Conservation (phyloP, 768 basidiomycete genomes). For the Rhodosporidiobolus sp. region DNA sequence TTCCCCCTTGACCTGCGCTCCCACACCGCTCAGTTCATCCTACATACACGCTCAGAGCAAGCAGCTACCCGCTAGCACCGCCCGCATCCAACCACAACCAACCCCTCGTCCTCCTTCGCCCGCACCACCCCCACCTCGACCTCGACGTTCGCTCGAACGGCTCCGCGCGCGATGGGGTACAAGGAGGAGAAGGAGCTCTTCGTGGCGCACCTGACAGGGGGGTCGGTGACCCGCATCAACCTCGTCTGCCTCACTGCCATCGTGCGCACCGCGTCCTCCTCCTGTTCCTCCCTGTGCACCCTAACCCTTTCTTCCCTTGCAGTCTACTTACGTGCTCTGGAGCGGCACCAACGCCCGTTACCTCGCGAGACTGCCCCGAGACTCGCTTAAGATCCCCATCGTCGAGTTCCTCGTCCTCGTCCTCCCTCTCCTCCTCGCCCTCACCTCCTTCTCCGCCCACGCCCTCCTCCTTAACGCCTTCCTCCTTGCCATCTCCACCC, state of each 20-base stretch:
- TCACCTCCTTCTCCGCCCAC: constrained; percentile 68
- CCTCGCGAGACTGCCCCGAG: constrained; percentile 51
- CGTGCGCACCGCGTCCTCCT: constrained; percentile 53
- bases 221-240: constrained; percentile 66
- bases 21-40: no score
- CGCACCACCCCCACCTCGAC: neutral
- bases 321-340: constrained; percentile 73
- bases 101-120: no score
- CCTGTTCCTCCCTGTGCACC: neutral
- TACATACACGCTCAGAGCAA: no score
- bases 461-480: constrained; percentile 58
- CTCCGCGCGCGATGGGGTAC: constrained; percentile 52
- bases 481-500: constrained; percentile 44
- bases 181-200: constrained; percentile 78
- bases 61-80: no score
- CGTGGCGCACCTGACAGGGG: constrained; percentile 70
- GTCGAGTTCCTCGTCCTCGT: constrained; percentile 66
- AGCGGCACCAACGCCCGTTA: constrained; percentile 54
- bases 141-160: no score
- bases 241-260: constrained; percentile 62
- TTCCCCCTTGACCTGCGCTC: neutral
- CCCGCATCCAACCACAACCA: no score
- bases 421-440: constrained; percentile 72
- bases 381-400: constrained; percentile 45
- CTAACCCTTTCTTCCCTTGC: constrained; percentile 3